These are phyloP conservation scores for Antrodiella citrinella DNA, from an alignment of 768 basidiomycete genomes.

Conservation along the genomic window DNA sequence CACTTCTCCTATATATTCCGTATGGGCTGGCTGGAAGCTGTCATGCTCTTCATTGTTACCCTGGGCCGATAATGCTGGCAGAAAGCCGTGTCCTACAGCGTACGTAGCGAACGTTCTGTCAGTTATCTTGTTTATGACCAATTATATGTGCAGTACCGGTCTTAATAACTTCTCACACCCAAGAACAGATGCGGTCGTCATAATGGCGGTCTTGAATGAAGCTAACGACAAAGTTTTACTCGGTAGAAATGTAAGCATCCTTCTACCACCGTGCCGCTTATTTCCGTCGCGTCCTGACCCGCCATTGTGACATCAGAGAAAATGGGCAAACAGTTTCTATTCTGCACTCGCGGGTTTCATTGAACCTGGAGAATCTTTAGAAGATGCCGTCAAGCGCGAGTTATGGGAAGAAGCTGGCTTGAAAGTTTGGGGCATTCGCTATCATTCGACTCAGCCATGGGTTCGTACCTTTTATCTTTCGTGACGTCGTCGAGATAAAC, in stretches of 20 bases:
- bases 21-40: constrained; percentile 97
- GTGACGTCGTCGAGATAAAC: background rate
- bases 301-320: constrained; percentile 14
- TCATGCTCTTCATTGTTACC: constrained; percentile 69
- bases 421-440: constrained; percentile 74
- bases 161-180: constrained; percentile 83
- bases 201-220: constrained; percentile 80
- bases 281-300: background rate
- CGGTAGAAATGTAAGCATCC: constrained; percentile 67
- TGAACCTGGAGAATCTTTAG: constrained; percentile 90
- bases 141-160: constrained; percentile 63
- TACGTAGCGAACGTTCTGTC: no score
- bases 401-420: constrained; percentile 96
- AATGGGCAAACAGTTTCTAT: constrained; percentile 56
- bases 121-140: constrained; percentile 2
- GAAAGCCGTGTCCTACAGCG: constrained; percentile 66
- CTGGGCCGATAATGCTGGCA: constrained; percentile 58
- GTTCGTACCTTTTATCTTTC: constrained; percentile 30
- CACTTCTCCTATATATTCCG: constrained; percentile 69
- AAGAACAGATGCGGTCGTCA: constrained; percentile 82
- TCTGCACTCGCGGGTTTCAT: constrained; percentile 92
- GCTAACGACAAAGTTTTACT: constrained; percentile 78
- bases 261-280: background rate
- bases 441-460: constrained; percentile 87
- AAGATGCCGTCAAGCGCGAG: constrained; percentile 89